A percentile compares a stretch with the other conserved stretches of the same genome.
Evolutionary conservation across 352 stramenopile genomes (phyloP).

Genomic region (Blastocystis hominis): DNA sequence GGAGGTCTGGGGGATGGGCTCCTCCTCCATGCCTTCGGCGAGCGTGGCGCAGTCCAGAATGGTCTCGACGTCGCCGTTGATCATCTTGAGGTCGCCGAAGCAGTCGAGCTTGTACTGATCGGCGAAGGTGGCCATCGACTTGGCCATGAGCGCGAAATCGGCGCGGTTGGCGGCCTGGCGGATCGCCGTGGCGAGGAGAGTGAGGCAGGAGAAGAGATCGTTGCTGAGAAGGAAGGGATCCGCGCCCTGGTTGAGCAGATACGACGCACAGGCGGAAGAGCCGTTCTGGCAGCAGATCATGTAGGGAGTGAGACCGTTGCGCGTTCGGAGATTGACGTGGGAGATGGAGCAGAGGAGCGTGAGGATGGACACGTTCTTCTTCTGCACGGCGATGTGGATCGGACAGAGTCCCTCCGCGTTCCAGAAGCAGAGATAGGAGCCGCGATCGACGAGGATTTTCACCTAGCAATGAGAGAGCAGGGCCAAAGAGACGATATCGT

Average conservation of each 20-base stretch:
- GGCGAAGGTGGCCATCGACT: background rate
- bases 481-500: slow-evolving; percentile 26
- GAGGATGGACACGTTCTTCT: background rate
- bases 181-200: slow-evolving; percentile 10
- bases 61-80: background rate
- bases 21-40: background rate
- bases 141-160: background rate
- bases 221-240: slow-evolving; percentile 50
- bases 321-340: background rate
- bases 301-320: slow-evolving; percentile 14
- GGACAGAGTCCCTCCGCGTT: slow-evolving; percentile 40
- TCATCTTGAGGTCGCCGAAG: background rate
- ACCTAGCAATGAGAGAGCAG: background rate
- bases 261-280: background rate
- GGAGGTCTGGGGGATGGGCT: background rate
- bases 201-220: background rate
- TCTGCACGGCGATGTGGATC: slow-evolving; percentile 35
- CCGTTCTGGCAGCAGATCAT: background rate
- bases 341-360: background rate
- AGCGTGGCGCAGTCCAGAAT: background rate
- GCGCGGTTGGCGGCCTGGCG: background rate
- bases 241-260: background rate
- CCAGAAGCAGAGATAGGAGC: slow-evolving; percentile 27
- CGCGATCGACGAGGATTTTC: background rate
- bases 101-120: background rate